A percentile compares a stretch with the other conserved stretches of the same genome.
These are phyloP conservation scores for Claviceps sp. DNA, from an alignment of 2,329 filamentous ascomycete genomes.

Conservation along the genomic window DNA sequence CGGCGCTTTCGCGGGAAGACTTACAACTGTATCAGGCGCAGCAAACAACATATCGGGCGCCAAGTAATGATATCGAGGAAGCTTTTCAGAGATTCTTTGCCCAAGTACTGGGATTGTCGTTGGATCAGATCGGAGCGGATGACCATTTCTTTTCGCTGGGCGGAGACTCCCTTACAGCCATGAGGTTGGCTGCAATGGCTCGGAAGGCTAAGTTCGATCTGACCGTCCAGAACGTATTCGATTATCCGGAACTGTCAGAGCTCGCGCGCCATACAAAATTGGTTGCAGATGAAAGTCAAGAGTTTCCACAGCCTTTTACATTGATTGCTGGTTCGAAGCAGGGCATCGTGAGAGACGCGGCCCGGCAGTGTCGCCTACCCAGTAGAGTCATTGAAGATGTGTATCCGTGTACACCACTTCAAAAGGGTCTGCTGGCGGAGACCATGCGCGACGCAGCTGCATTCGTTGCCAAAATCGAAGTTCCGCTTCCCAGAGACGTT, in stretches of 20 bases:
- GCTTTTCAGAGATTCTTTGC: background rate
- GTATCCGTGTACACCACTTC: background rate
- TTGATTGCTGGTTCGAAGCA: background rate
- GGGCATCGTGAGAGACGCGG: background rate
- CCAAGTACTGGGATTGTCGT: background rate
- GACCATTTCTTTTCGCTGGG: conserved; percentile 1
- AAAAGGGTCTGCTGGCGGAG: background rate
- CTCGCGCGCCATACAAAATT: background rate
- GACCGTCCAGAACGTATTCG: background rate
- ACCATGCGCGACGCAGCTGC: background rate
- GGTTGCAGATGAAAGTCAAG: background rate
- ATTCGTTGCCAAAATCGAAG: background rate
- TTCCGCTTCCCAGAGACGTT: background rate
- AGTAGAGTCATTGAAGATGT: background rate
- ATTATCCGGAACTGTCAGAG: background rate
- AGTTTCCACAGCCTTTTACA: background rate
- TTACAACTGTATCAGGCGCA: background rate
- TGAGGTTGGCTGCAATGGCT: background rate
- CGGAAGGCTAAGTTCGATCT: background rate
- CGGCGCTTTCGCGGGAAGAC: background rate
- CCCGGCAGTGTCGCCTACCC: background rate
- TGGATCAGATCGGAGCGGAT: background rate
- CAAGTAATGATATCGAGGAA: background rate
- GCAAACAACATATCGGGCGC: background rate
- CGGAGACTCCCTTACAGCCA: conserved; percentile 2